Conservation (phyloP, 305 asterid genomes). For the Stenogyne calaminthoides region DNA sequence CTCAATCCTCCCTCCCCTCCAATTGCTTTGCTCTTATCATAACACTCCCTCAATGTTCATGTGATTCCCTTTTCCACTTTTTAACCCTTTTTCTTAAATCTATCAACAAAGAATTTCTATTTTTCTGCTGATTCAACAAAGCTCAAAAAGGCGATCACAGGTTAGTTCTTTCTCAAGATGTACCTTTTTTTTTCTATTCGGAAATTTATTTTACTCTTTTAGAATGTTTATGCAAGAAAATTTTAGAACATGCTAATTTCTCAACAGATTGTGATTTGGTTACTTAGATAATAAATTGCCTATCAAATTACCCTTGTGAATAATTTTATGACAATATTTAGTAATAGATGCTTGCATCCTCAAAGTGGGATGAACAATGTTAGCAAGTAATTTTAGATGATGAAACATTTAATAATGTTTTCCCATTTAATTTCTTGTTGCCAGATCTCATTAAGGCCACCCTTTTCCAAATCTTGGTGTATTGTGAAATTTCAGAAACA, state of each 20-base stretch:
- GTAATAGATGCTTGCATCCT: background rate
- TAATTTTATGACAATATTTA: no score
- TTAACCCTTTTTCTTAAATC: background rate
- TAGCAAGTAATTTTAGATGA: background rate
- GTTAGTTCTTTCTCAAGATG: background rate
- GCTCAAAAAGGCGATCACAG: constrained; percentile 24
- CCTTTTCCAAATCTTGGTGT: background rate
- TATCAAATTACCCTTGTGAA: no score
- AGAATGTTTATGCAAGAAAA: no score
- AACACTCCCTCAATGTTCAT: constrained; percentile 23
- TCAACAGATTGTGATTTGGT: background rate
- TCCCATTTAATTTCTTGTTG: background rate
- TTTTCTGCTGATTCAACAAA: constrained; percentile 35
- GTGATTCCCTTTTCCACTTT: constrained; percentile 31
- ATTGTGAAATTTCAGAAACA: constrained; percentile 1
- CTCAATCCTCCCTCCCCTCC: background rate
- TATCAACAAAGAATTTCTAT: constrained; percentile 18
- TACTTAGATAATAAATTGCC: background rate
- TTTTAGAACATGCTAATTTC: no score
- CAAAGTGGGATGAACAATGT: background rate
- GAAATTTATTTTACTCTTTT: background rate
- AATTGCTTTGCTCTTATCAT: background rate
- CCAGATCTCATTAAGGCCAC: constrained; percentile 13
- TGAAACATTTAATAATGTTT: no score
- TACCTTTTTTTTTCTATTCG: no score